Evolutionary conservation across 2,329 filamentous ascomycete species (phyloP), one percentile per base, ranked within the genome.

Genomic region (Arthrobotrys sphaeroides): DNA sequence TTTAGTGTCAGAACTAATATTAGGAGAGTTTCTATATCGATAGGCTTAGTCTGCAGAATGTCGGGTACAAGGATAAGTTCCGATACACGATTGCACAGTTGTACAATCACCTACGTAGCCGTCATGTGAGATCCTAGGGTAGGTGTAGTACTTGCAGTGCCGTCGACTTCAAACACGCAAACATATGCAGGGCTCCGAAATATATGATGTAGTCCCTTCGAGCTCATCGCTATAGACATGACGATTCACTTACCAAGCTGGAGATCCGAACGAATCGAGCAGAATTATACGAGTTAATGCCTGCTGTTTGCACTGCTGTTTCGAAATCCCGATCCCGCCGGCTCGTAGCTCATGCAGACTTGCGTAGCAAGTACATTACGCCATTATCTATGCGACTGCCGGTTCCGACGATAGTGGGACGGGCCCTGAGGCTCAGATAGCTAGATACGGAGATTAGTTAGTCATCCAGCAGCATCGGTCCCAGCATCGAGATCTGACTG

Each of bases 361-460:
- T 43, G 45, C 55, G 18, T 59, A 36, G 38, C 18, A 38, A 16
- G 16, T 20, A 61, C 33, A 74, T 64, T 67, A 74, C 55, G 70
- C 53, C 66, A 70, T 70, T 18, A 33, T 45, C 24, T 43, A 38
- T 5, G 45, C 43, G 62, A 53, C 70, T 74, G 61, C 70, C 62
- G 24, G 24, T 67, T 68, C 66, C 36, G 38, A 68, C 24, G 36
- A 57, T 73, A 73, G 69, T 61, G 28, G 33, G 42, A 38, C 16
- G 33, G 22, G 55, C 36, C 66, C 66, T 70, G 45, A 70, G 66
- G 66, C 55, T 61, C 31, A 53, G 45, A n/a, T n/a, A n/a, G n/a
- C n/a, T n/a, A n/a, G n/a, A 53, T 53, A 70, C 66, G 66, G 62
- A 60, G 43, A 67, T 45, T 59, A 55, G 62, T 61, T 66, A 60